Evolutionary conservation across 495 filamentous ascomycete species (phyloP), one percentile per base, ranked within the genome.

Genomic region (Neurospora intermedia): DNA sequence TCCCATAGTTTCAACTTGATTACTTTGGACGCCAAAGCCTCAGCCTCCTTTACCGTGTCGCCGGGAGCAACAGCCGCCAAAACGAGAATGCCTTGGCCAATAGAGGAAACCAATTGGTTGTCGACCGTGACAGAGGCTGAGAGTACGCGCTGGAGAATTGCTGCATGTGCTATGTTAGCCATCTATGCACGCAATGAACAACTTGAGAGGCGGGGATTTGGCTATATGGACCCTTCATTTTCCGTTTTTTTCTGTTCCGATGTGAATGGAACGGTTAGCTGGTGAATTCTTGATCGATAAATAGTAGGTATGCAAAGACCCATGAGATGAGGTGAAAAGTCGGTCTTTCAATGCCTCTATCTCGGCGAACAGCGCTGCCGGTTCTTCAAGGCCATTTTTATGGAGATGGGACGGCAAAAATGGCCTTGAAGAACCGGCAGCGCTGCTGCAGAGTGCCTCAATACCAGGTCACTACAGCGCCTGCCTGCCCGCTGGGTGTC

Each of bases 121-220:
- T 98, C 94, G n/a, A 99, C 94, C 11, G 93, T 96, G 78, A 99
- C 96, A n/a, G 96, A 97, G 71, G 96, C 96, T 23, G 96, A 98
- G 70, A 95, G 91, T 72, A 98, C 96, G 72, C 96, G 87, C 82
- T 99, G 96, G 40, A 99, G 87, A 73, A 99, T 93, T 69, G 94
- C 96, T 99, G 78, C 54, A 72, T 71, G 46, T 48, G 27, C 27
- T 43, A 20, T 35, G 66, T 76, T 43, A 45, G 40, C 43, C 20
- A 73, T 40, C 27, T 66, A 18, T 40, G 20, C 40, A 46, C 20
- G 27, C 69, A 74, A 70, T 31, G 73, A 75, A 75, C 69, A 74
- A 73, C 43, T 27, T 15, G 41, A 73, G 7, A 42, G 23, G 20
- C 20, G 11, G 20, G 48, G 20, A n/a, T 16, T 9, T 71, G 7